Evolutionary conservation across 2,329 filamentous ascomycete species (phyloP).

Genomic region (Blastomyces parvus): DNA sequence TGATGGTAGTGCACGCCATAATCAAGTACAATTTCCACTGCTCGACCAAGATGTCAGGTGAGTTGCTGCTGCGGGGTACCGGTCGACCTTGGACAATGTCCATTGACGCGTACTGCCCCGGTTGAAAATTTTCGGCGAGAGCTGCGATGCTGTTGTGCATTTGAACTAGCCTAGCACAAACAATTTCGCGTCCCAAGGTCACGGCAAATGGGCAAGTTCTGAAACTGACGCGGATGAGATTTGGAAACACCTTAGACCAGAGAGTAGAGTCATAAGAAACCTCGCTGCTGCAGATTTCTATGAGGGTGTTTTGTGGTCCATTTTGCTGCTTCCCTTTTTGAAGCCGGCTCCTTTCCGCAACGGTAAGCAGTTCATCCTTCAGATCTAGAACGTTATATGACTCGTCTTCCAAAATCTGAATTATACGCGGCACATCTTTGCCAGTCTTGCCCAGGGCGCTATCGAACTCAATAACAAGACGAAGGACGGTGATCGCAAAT

Average conservation of each 20-base stretch:
- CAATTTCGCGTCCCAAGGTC: slow-evolving; percentile 78
- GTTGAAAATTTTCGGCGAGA: slow-evolving; percentile 54
- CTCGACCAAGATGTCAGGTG: slow-evolving; percentile 78
- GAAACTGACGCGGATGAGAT: slow-evolving; percentile 80
- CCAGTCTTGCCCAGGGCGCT: slow-evolving; percentile 72
- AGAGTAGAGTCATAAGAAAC: slow-evolving; percentile 87
- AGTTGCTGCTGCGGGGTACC: slow-evolving; percentile 37
- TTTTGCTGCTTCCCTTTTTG: slow-evolving; percentile 82
- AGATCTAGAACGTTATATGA: slow-evolving; percentile 83
- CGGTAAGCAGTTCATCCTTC: slow-evolving; percentile 71
- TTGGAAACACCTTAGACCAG: slow-evolving; percentile 98
- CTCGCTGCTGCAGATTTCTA: slow-evolving; percentile 92
- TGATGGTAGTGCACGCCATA: slow-evolving; percentile 91
- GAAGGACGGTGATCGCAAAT: slow-evolving; percentile 85
- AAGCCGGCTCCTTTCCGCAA: slow-evolving; percentile 83
- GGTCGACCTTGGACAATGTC: slow-evolving; percentile 31
- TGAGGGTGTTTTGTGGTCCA: slow-evolving; percentile 72
- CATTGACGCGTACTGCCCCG: slow-evolving; percentile 23
- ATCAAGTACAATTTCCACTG: slow-evolving; percentile 98
- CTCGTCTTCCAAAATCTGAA: slow-evolving; percentile 84
- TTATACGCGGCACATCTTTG: slow-evolving; percentile 70
- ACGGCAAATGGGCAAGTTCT: slow-evolving; percentile 88
- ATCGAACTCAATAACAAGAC: slow-evolving; percentile 89
- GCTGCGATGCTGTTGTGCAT: slow-evolving; percentile 80
- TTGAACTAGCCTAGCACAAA: slow-evolving; percentile 83